phyloP scores from a whole-genome alignment of 1,284 basidiomycete species.

The Paramarasmius palmivorus region DNA sequence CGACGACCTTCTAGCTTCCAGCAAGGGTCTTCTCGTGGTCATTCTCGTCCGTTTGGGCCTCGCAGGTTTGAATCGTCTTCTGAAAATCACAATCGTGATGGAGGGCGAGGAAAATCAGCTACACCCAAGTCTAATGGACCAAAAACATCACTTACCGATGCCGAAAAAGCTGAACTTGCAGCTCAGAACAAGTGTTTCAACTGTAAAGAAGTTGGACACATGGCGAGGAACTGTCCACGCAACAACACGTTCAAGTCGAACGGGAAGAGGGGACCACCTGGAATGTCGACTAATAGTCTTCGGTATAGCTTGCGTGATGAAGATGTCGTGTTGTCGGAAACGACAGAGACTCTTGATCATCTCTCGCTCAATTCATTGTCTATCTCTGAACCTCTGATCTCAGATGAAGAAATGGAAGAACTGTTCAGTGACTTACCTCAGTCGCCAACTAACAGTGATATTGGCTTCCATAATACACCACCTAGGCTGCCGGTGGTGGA shows the following conservation, averaged over 20 bases:
- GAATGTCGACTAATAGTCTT: background rate
- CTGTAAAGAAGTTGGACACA: slow-evolving; percentile 2
- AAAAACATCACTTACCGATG: background rate
- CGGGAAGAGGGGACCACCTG: slow-evolving; percentile 6
- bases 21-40: too few species aligned
- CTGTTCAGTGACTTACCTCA: background rate
- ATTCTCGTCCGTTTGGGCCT: too few species aligned
- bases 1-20: too few species aligned
- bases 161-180: background rate
- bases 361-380: background rate
- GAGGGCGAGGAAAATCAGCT: background rate
- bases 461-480: background rate
- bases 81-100: background rate
- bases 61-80: background rate
- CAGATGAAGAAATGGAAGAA: background rate
- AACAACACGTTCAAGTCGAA: slow-evolving; percentile 2
- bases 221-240: slow-evolving; percentile 9
- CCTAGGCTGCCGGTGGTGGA: background rate
- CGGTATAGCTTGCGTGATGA: background rate
- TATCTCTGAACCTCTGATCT: background rate
- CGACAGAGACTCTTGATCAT: background rate
- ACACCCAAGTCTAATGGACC: background rate
- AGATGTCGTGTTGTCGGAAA: background rate
- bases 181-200: slow-evolving; percentile 3
- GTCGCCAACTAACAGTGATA: background rate